These are phyloP conservation scores for Solioccasus polychromus DNA, from an alignment of 768 basidiomycete species.

Conservation along the genomic window DNA sequence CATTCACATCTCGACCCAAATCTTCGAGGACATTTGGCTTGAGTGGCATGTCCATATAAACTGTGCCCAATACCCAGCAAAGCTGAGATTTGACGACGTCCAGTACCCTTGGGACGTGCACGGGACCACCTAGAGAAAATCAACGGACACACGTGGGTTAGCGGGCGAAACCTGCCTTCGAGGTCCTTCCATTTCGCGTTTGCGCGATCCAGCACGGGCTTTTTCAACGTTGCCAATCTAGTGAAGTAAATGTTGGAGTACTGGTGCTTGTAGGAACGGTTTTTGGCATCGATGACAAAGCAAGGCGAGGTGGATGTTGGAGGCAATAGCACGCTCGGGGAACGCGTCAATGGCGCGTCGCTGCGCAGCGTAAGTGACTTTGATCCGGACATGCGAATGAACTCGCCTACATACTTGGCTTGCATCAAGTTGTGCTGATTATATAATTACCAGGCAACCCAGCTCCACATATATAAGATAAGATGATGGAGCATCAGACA, in stretches of 20 bases:
- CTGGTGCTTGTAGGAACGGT: conserved; percentile 61
- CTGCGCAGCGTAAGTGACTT: conserved; percentile 13
- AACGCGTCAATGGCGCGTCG: conserved; percentile 24
- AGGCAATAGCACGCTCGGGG: conserved; percentile 28
- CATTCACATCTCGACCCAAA: conserved; percentile 84
- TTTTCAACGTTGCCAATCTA: conserved; percentile 48
- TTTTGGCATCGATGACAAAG: conserved; percentile 42
- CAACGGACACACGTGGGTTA: conserved; percentile 7
- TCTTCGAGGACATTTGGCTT: conserved; percentile 99
- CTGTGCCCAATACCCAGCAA: conserved; percentile 91
- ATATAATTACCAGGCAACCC: too few relatives aligned
- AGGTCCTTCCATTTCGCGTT: conserved; percentile 47
- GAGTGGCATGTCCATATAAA: conserved; percentile 98
- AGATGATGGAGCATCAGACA: not conserved
- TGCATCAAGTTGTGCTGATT: too few relatives aligned
- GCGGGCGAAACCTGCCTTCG: conserved; percentile 31
- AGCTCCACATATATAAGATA: not conserved
- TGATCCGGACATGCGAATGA: not conserved
- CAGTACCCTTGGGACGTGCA: conserved; percentile 74
- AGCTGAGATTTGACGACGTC: conserved; percentile 83
- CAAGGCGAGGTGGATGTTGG: conserved; percentile 32
- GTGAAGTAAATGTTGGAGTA: conserved; percentile 75
- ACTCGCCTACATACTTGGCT: not conserved
- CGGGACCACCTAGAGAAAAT: conserved; percentile 53
- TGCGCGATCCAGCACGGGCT: conserved; percentile 49